Percentiles rank a stretch among this genome's conserved stretches.
Conservation (phyloP, 139 green algal genomes). For the Chlorokybus atmophyticus region DNA sequence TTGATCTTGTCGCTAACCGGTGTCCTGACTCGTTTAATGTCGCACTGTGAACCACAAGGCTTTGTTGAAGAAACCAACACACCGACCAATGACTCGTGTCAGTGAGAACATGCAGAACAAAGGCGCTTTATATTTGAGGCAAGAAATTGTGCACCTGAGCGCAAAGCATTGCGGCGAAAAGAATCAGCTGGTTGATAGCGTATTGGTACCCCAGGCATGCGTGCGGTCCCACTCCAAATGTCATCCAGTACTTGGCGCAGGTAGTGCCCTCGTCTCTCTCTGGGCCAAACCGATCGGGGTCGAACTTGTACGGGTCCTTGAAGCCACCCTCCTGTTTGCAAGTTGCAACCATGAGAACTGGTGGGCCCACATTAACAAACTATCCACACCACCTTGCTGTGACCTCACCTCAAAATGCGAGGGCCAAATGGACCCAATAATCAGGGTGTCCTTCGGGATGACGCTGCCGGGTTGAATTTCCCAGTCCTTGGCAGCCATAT, state of each 20-base stretch:
- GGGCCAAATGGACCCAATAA: slow-evolving; percentile 17
- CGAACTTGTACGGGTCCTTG: slow-evolving; percentile 17
- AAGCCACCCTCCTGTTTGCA: slow-evolving; percentile 14
- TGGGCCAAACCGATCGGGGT: slow-evolving; percentile 16
- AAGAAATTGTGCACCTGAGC: no score
- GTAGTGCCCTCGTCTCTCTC: slow-evolving; percentile 14
- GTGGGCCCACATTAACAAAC: neutral
- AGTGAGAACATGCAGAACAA: no score
- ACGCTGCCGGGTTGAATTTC: slow-evolving; percentile 5
- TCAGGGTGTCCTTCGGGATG: slow-evolving; percentile 16
- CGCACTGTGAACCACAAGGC: no score
- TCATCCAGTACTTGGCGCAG: slow-evolving; percentile 11
- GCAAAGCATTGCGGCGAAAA: no score
- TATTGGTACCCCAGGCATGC: no score
- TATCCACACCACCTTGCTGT: neutral
- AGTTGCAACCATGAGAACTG: neutral
- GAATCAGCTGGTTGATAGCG: no score
- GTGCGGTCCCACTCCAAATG: slow-evolving; percentile 18
- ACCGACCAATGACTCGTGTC: no score
- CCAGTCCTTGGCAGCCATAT: slow-evolving; percentile 8
- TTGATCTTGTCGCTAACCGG: no score
- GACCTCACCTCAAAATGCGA: slow-evolving; percentile 3
- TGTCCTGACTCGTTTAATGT: no score
- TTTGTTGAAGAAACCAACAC: no score
- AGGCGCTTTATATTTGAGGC: no score